These are phyloP conservation scores for Coniferiporia sulphurascens DNA, from an alignment of 1,284 basidiomycete species.

Conservation along the genomic window DNA sequence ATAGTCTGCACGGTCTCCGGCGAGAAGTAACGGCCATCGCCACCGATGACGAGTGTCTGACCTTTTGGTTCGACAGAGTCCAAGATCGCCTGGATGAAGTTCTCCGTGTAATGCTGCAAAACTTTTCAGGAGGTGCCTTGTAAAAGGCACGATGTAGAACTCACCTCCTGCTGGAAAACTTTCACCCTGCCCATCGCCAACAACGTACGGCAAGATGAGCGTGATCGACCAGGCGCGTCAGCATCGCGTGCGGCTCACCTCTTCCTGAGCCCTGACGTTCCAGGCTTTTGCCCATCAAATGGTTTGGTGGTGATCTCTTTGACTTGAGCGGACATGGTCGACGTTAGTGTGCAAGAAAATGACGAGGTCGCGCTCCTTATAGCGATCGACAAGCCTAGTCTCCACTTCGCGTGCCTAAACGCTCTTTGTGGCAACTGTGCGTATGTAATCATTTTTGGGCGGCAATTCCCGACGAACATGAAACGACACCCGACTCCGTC, in stretches of 20 bases:
- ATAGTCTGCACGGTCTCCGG: constrained; percentile 89
- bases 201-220: constrained; percentile 18
- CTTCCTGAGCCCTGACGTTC: constrained; percentile 92
- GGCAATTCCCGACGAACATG: background rate
- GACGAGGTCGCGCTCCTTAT: background rate
- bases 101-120: constrained; percentile 92
- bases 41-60: constrained; percentile 91
- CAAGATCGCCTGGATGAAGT: constrained; percentile 95
- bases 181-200: constrained; percentile 61
- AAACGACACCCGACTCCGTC: background rate
- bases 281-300: constrained; percentile 89
- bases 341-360: constrained; percentile 2
- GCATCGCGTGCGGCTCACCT: constrained; percentile 43
- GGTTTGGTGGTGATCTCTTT: constrained; percentile 70
- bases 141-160: constrained; percentile 23
- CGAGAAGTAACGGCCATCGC: constrained; percentile 94
- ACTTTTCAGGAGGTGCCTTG: constrained; percentile 14
- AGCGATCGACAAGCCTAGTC: background rate
- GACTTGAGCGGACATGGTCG: constrained; percentile 40
- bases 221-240: background rate
- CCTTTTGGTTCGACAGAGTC: constrained; percentile 83
- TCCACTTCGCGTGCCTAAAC: background rate
- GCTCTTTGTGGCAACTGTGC: background rate
- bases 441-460: background rate
- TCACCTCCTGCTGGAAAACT: constrained; percentile 85